phyloP scores from a whole-genome alignment of 225 moss, liverwort and hornwort genomes.

The Physcomitrium patens region DNA sequence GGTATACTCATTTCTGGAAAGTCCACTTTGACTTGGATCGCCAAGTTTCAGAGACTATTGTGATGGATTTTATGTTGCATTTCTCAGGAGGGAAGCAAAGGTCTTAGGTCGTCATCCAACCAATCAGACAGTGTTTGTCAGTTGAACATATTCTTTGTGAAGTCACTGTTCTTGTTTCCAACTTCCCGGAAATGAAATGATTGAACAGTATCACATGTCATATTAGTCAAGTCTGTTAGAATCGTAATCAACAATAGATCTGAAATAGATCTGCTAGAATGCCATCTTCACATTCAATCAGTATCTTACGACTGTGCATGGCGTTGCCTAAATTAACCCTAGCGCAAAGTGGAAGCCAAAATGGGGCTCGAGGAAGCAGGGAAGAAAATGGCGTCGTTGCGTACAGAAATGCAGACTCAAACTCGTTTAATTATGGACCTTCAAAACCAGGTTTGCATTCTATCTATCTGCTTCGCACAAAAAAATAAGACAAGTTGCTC shows the following conservation, averaged over 20 bases:
- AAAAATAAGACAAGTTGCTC: not conserved
- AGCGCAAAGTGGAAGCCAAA: slow-evolving; percentile 63
- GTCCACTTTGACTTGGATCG: not conserved
- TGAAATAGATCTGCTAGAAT: no score
- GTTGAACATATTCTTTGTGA: not conserved
- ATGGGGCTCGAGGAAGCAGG: slow-evolving; percentile 55
- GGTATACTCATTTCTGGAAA: slow-evolving; percentile 36
- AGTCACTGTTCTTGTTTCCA: not conserved
- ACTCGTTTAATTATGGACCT: slow-evolving; percentile 61
- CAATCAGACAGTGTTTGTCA: not conserved
- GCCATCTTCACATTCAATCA: slow-evolving; percentile 1
- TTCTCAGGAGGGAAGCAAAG: not conserved
- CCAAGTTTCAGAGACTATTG: not conserved
- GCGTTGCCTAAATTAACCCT: slow-evolving; percentile 18
- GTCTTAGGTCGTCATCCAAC: slow-evolving; percentile 1
- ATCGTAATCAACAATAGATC: no score
- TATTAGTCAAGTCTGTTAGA: no score
- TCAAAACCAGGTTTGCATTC: slow-evolving; percentile 52
- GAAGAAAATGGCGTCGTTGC: slow-evolving; percentile 48
- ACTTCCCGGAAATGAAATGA: not conserved
- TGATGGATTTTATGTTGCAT: not conserved
- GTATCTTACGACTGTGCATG: slow-evolving; percentile 10
- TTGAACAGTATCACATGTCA: no score
- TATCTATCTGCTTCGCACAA: not conserved
- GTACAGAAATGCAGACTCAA: slow-evolving; percentile 60